phyloP scores from a whole-genome alignment of 306 rosid genomes.

The Casuarina cunninghamiana region DNA sequence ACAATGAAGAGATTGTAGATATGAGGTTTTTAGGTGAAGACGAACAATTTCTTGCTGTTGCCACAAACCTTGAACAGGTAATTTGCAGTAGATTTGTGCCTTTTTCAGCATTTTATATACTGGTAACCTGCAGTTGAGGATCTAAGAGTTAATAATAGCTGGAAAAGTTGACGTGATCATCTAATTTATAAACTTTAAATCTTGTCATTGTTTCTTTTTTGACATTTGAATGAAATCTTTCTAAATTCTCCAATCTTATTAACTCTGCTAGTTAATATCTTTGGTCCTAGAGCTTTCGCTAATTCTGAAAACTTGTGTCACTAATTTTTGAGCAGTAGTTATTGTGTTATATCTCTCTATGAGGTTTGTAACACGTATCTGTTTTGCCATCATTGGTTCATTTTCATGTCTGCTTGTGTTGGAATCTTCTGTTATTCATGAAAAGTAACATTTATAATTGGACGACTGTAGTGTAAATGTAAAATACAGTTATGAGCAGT shows the following conservation, averaged over 20 bases:
- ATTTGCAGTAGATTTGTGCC: constrained; percentile 1
- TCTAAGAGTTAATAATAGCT: neutral
- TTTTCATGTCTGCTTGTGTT: neutral
- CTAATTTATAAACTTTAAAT: neutral
- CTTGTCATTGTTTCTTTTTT: neutral
- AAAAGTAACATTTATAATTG: neutral
- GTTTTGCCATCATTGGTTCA: neutral
- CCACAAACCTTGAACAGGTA: constrained; percentile 97
- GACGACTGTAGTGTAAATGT: neutral
- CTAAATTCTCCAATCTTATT: neutral
- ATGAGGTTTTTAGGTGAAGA: constrained; percentile 90
- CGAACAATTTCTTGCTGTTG: constrained; percentile 82
- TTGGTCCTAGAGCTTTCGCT: neutral
- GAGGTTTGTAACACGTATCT: neutral
- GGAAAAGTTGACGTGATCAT: neutral
- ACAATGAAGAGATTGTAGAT: constrained; percentile 91
- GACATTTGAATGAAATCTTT: neutral
- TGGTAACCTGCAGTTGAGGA: constrained; percentile 7
- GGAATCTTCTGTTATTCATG: neutral
- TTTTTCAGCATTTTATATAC: constrained; percentile 14
- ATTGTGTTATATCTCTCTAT: neutral
- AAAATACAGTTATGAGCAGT: neutral
- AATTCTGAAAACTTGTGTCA: neutral
- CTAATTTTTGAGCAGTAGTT: neutral
- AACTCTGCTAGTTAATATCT: neutral